phyloP scores from a whole-genome alignment of 2,329 filamentous ascomycete genomes.

The Capronia coronata region DNA sequence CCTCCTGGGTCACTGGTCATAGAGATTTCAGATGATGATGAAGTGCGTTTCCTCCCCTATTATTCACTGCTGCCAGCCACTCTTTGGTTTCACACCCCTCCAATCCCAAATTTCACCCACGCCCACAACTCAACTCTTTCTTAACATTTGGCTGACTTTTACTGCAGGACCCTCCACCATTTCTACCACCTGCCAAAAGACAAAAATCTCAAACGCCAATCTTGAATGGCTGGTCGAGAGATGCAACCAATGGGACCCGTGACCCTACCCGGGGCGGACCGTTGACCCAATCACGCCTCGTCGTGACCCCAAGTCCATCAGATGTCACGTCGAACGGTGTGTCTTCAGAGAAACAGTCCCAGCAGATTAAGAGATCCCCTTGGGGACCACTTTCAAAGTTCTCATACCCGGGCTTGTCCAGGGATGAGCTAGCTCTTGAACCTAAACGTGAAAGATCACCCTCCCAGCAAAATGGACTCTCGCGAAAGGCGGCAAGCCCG shows the following conservation, averaged over 20 bases:
- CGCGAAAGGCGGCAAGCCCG: neutral
- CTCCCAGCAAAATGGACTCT: neutral
- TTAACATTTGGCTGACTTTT: neutral
- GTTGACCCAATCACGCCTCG: neutral
- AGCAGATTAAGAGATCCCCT: constrained; percentile 1
- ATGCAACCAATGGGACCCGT: neutral
- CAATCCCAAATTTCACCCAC: neutral
- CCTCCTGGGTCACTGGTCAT: neutral
- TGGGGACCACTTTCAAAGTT: neutral
- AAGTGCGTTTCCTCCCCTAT: neutral
- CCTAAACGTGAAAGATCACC: neutral
- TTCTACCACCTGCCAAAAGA: constrained; percentile 8
- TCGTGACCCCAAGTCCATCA: neutral
- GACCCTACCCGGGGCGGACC: neutral
- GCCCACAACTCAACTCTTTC: too few species aligned
- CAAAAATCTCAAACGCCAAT: constrained; percentile 10
- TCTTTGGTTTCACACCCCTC: neutral
- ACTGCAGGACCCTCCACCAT: neutral
- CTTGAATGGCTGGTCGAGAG: neutral
- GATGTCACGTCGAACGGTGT: neutral
- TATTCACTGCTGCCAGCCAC: neutral
- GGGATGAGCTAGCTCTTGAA: neutral
- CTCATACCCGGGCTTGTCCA: neutral
- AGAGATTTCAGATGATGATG: neutral
- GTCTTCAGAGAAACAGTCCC: neutral